Evolutionary conservation across 1,284 basidiomycete genomes (phyloP).

Genomic region (Fistulinella staudtii): DNA sequence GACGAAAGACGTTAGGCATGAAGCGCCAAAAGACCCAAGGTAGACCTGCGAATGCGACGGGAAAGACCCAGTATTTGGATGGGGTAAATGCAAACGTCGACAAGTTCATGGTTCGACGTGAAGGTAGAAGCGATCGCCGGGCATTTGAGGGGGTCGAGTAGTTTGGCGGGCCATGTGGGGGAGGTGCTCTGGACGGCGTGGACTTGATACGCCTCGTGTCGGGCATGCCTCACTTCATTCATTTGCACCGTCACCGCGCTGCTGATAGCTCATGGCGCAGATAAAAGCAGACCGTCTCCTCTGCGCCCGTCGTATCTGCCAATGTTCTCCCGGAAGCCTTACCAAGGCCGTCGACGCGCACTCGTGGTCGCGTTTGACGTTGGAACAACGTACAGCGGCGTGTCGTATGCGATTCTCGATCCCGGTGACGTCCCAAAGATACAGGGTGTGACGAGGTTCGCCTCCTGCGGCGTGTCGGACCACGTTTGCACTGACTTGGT

Average conservation of each 20-base stretch:
- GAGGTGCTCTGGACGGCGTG: constrained; percentile 9
- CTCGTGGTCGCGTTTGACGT: constrained; percentile 50
- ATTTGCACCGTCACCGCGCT: constrained; percentile 9
- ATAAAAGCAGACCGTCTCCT: constrained; percentile 21
- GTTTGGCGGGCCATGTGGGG: constrained; percentile 29
- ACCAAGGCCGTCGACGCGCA: constrained; percentile 34
- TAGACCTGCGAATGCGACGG: constrained; percentile 28
- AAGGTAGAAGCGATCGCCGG: constrained; percentile 12
- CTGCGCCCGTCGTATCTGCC: background rate
- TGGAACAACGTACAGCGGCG: constrained; percentile 51
- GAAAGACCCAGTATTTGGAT: constrained; percentile 28
- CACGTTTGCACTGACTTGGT: constrained; percentile 7
- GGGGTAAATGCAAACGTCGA: constrained; percentile 27
- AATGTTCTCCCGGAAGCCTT: constrained; percentile 34
- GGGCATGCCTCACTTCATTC: constrained; percentile 17
- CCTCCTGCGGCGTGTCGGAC: constrained; percentile 6
- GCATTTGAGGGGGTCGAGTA: constrained; percentile 26
- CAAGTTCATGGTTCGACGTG: constrained; percentile 24
- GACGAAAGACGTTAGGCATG: constrained; percentile 5
- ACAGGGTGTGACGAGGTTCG: constrained; percentile 41
- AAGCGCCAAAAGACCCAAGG: constrained; percentile 22
- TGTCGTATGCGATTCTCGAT: constrained; percentile 44
- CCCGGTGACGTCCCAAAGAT: constrained; percentile 48
- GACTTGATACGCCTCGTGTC: constrained; percentile 14
- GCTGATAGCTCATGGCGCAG: constrained; percentile 8